These are phyloP conservation scores for Malania oleifera DNA, from an alignment of 164 flowering plant genomes.

Conservation along the genomic window DNA sequence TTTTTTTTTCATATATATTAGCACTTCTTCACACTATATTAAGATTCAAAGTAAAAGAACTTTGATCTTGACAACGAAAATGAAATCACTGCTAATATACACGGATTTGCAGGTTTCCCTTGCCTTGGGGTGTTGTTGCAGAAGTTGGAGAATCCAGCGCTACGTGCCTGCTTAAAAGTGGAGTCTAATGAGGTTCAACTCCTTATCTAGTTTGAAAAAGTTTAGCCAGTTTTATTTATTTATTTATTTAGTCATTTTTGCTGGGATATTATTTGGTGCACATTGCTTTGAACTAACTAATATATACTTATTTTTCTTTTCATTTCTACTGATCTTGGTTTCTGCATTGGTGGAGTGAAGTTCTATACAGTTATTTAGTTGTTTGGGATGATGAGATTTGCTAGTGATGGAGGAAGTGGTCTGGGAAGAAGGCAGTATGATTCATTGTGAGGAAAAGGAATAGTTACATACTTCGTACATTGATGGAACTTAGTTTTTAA, in stretches of 20 bases:
- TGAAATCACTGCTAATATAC: not conserved
- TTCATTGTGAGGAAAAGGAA: no score
- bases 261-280: not conserved
- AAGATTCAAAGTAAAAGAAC: not conserved
- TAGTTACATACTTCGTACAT: no score
- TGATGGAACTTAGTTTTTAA: no score
- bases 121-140: constrained; percentile 92
- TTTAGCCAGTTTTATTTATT: not conserved
- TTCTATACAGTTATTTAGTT: no score
- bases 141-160: constrained; percentile 95
- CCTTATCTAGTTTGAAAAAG: not conserved
- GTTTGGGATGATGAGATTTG: no score
- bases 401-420: no score
- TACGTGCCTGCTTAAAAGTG: constrained; percentile 84
- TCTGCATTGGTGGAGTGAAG: no score
- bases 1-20: not conserved
- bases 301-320: no score
- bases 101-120: constrained; percentile 69
- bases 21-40: not conserved
- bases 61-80: not conserved
- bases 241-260: constrained; percentile 1
- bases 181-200: constrained; percentile 70
- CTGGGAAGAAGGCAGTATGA: no score
- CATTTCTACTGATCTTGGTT: no score
- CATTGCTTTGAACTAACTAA: no score